Base-by-base conservation (phyloP, 2,329 filamentous ascomycete genomes). In the Stachybotrys echinatus region DNA sequence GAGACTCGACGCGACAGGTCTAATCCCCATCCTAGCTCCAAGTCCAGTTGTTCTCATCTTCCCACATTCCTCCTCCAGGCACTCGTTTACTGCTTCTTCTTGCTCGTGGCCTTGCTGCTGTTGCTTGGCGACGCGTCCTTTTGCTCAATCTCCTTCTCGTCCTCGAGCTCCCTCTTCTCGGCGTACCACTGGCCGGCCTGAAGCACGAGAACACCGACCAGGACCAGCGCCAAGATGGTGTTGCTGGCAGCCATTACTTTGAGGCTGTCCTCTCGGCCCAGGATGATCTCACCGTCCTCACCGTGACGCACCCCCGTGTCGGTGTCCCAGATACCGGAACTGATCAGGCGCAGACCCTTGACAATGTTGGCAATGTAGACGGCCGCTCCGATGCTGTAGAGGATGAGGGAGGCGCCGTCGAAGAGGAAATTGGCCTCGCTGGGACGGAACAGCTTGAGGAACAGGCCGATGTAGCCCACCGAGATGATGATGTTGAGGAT, bases 151-250 rank as follows among this genome's bases (percentile, higher is more conserved):
- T 83, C 80, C 63, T 81, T 83, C 50, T 80, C 77, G 69, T 96
- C 92, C 66, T 92, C 87, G 62, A 79, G 79, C 70, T 97, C 92
- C 74, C 95, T 95, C 65, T 89, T 81, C 79, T 97, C 92, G 22
- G 94, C 94, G 73, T 99, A 99, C 94, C 92, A 97, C 79, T 97
- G 90, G 12, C 94, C 94, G 19, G 90, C 90, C 81, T 99, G 94
- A 63, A 99, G 73, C 31, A 96, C 89, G 56, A 99, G 68, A 10
- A 99, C 89, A 5, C 94, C 94, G 3, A 97, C 85, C 48, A 99
- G 73, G 23, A 99, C 90, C 42, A 99, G 79, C 34, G 92, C 94
- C 50, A 97, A 72, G 65, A 99, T 99, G 3, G 94, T 97, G 71
- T 99, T 96, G 69, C 90, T 96, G 7, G 94, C 94, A 27, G 91